Base-by-base conservation (phyloP, 257 asterid species). In the Anisodus acutangulus region DNA sequence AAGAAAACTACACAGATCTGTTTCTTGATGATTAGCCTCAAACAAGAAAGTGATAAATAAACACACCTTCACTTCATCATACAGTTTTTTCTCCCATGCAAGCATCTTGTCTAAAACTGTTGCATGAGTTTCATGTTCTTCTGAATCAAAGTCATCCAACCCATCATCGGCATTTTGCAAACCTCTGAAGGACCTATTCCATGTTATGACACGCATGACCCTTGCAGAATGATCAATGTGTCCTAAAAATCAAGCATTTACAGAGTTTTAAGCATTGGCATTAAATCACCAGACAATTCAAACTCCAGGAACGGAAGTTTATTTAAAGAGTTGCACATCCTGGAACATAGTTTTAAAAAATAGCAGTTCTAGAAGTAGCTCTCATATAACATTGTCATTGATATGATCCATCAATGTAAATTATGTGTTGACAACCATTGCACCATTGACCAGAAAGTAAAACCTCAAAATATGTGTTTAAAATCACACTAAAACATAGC, bases 51-150 rank as follows among this genome's bases (percentile, higher is more conserved):
- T 22, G 64, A 26, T 7, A 80, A 51, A 72, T 6, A 37, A 47
- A 15, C 16, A 86, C 89, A 97, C 99, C 97, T 97, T 97, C 85
- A 95, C 98, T 93, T 97, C 99, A 84, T 97, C 99, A 83, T 93
- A 97, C 76, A 97, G 96, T 91, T 97, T 97, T 87, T 97, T 97
- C 91, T 97, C 99, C 99, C 99, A 97, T 8, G 99, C 99, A 58
- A 97, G 95, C 98, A 97, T 93, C 91, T 97, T 97, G 95, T 97
- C 99, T 92, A 97, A 90, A 81, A 95, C 98, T 0, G 98, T 91
- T 54, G 99, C 99, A 88, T 97, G 99, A 63, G 97, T 95, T 89
- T 97, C 98, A 64, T 93, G 85, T 91, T 95, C 99, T 86, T 97
- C 98, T 7, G 94, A 91, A 85, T 97, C 99, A 76, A 90, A 91